phyloP scores from a whole-genome alignment of 495 filamentous ascomycete species.

The Penicillium argentinense region DNA sequence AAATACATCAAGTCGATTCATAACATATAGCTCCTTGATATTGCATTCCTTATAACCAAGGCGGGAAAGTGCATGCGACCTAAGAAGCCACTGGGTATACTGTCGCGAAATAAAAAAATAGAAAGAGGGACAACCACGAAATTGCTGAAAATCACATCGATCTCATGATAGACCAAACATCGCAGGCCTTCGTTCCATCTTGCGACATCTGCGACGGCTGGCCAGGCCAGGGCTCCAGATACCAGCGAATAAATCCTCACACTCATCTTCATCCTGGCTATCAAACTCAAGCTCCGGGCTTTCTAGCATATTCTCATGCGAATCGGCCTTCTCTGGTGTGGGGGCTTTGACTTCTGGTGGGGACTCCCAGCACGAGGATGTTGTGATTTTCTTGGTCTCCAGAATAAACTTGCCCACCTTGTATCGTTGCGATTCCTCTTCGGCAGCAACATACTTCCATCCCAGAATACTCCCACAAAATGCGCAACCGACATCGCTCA shows the following conservation, averaged over 20 bases:
- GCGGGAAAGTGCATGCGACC: too few relatives aligned
- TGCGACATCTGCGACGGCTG: slow-evolving; percentile 59
- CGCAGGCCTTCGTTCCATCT: slow-evolving; percentile 32
- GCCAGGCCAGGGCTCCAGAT: slow-evolving; percentile 77
- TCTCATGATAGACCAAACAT: slow-evolving; percentile 29
- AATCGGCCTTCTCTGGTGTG: not conserved
- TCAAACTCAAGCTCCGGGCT: slow-evolving; percentile 75
- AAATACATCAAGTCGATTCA: too few relatives aligned
- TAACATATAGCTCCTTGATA: too few relatives aligned
- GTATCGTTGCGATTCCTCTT: slow-evolving; percentile 78
- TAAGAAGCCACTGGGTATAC: too few relatives aligned
- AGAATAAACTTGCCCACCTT: slow-evolving; percentile 97
- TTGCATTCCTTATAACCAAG: too few relatives aligned
- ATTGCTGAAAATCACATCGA: not conserved
- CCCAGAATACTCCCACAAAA: slow-evolving; percentile 71
- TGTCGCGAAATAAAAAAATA: not conserved
- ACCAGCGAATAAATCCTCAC: slow-evolving; percentile 88
- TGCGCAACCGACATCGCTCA: slow-evolving; percentile 55
- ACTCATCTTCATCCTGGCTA: slow-evolving; percentile 90
- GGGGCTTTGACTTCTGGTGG: slow-evolving; percentile 5
- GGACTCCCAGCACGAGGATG: slow-evolving; percentile 69
- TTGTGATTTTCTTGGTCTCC: slow-evolving; percentile 73
- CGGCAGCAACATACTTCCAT: slow-evolving; percentile 92
- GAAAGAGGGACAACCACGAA: slow-evolving; percentile 3
- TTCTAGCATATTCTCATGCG: too few relatives aligned